Base-by-base conservation (phyloP, 1,284 basidiomycete genomes). In the Flammula alnicola region DNA sequence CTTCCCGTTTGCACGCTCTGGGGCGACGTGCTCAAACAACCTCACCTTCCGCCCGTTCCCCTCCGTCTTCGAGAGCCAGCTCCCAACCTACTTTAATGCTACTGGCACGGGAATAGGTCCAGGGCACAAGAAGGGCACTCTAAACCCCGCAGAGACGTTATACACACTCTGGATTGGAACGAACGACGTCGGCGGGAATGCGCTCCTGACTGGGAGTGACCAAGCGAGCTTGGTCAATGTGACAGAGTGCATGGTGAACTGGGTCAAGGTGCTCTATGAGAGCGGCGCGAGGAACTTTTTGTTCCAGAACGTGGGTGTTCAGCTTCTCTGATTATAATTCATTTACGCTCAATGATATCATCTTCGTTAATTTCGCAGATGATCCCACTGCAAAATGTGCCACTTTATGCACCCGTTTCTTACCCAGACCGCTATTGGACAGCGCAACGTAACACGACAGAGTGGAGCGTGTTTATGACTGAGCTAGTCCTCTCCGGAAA, bases 101-200 rank as follows among this genome's bases (percentile, higher is more conserved):
- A 56, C 54, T 1, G 49, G 49, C 9, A 44, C n/a, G n/a, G n/a
- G n/a, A n/a, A n/a, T n/a, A n/a, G n/a, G n/a, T n/a, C n/a, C n/a
- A n/a, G n/a, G n/a, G n/a, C n/a, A n/a, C n/a, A n/a, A n/a, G n/a
- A 50, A 66, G 16, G 42, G 68, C 16, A 61, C 53, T n/a, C 52
- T 75, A 1, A 48, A 63, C 8, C 51, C 67, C 9, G 55, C 61
- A 12, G 60, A 72, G 32, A 77, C 76, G 0, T 51, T 77, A 10
- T 77, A 74, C 51, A 73, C 72, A 0, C 63, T 77, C 12, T 78
- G 76, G 75, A 69, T 77, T 41, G 76, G 76, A 3, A 77, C 75
- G 6, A 78, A 76, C 51, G 75, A 76, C 57, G 63, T 76, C 19
- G 75, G 75, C 3, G 63, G 62, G 4, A 70, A 69, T 26, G 64